These are phyloP conservation scores for Hymenoscyphus infarciens DNA, from an alignment of 2,329 filamentous ascomycete species.

Conservation along the genomic window DNA sequence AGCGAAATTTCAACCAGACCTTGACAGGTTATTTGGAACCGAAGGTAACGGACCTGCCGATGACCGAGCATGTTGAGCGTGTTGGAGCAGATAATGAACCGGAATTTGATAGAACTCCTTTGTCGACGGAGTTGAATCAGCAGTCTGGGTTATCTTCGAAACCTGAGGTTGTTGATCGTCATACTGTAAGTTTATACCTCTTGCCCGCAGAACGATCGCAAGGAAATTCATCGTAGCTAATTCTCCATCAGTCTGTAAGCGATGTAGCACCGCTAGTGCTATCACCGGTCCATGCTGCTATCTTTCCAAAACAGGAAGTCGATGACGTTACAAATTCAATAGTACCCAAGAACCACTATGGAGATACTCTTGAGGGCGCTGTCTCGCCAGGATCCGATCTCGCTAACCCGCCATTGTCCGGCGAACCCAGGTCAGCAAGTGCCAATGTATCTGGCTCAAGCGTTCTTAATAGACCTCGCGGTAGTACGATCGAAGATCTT, in stretches of 20 bases:
- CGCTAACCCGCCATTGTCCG: neutral
- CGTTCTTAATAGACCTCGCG: slow-evolving; percentile 24
- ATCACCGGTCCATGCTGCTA: neutral
- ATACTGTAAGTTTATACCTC: no score
- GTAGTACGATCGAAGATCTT: slow-evolving; percentile 19
- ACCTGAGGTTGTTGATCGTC: no score
- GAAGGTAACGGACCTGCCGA: neutral
- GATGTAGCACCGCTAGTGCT: neutral
- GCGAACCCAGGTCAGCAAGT: neutral
- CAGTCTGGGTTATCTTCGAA: no score
- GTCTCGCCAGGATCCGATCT: neutral
- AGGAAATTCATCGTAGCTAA: no score
- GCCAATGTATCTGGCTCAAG: slow-evolving; percentile 12
- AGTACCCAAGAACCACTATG: neutral
- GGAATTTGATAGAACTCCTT: no score
- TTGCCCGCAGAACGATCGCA: no score
- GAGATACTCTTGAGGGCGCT: neutral
- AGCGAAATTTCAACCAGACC: neutral
- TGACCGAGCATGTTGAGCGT: neutral
- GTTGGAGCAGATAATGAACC: no score
- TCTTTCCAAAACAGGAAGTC: neutral
- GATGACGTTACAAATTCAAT: neutral
- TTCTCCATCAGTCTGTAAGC: no score
- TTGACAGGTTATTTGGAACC: neutral
- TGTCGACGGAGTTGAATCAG: no score